These are phyloP conservation scores for Wallacemonas sp. DNA, from an alignment of 208 protist species.

Conservation along the genomic window DNA sequence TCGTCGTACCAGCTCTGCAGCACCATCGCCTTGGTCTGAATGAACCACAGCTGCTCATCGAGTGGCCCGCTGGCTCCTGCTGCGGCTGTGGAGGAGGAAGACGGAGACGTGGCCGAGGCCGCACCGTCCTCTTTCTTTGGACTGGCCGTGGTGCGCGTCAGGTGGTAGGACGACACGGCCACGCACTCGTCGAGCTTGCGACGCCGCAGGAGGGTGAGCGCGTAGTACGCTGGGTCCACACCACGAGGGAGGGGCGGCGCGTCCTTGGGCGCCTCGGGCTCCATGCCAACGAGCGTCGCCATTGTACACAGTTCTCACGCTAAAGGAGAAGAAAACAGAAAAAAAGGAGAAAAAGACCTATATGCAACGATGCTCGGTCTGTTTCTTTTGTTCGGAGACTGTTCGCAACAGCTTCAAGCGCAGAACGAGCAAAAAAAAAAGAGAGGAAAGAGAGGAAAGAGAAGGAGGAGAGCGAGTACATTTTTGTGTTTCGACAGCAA, in stretches of 20 bases:
- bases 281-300: background rate
- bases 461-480: too few species aligned
- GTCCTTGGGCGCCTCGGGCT: background rate
- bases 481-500: too few species aligned
- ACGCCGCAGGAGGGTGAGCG: slow-evolving; percentile 84
- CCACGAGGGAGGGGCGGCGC: slow-evolving; percentile 45
- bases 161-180: slow-evolving; percentile 66
- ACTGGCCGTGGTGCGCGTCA: slow-evolving; percentile 29
- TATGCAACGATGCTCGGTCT: too few species aligned
- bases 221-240: slow-evolving; percentile 92
- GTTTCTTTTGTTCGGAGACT: too few species aligned
- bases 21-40: slow-evolving; percentile 91
- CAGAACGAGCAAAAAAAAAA: too few species aligned
- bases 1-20: slow-evolving; percentile 95
- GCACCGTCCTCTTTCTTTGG: slow-evolving; percentile 4
- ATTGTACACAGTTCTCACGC: background rate
- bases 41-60: slow-evolving; percentile 90
- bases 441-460: too few species aligned
- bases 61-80: too few species aligned
- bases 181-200: slow-evolving; percentile 87
- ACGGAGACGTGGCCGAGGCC: background rate
- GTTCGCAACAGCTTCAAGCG: too few species aligned
- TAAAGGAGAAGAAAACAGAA: background rate
- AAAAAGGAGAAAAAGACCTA: slow-evolving; percentile 4
- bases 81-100: background rate